These are phyloP conservation scores for Chlorella sp. DNA, from an alignment of 139 green algal species.

Conservation along the genomic window DNA sequence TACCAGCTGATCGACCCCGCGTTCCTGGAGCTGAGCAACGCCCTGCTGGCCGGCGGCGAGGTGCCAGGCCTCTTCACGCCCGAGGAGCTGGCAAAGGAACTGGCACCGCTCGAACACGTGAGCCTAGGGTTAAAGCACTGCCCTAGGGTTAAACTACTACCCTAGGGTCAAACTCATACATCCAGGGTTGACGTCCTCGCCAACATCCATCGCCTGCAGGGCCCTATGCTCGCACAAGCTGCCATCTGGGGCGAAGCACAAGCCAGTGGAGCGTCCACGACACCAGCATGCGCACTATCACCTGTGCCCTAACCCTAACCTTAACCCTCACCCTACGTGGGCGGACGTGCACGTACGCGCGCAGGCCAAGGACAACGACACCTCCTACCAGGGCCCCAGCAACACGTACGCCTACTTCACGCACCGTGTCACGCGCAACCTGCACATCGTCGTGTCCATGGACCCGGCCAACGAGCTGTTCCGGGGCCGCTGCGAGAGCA, in stretches of 20 bases:
- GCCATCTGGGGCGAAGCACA: too few relatives aligned
- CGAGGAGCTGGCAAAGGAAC: conserved; percentile 69
- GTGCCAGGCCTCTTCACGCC: conserved; percentile 66
- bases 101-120: conserved; percentile 53
- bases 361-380: conserved; percentile 27
- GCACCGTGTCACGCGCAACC: conserved; percentile 53
- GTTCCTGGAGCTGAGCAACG: conserved; percentile 64
- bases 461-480: conserved; percentile 57
- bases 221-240: too few relatives aligned
- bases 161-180: too few relatives aligned
- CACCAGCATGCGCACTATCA: too few relatives aligned
- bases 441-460: conserved; percentile 69
- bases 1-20: conserved; percentile 10
- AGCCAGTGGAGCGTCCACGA: too few relatives aligned
- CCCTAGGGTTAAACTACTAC: neutral
- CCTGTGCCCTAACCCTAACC: too few relatives aligned
- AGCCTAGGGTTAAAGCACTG: neutral
- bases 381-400: conserved; percentile 24
- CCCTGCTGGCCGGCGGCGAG: conserved; percentile 58
- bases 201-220: too few relatives aligned
- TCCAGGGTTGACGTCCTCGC: too few relatives aligned
- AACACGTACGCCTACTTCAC: conserved; percentile 36
- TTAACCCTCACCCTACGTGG: too few relatives aligned
- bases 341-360: too few relatives aligned
- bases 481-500: conserved; percentile 44